Evolutionary conservation across 352 stramenopile genomes (phyloP).

Genomic region (Phytophthora multivora): DNA sequence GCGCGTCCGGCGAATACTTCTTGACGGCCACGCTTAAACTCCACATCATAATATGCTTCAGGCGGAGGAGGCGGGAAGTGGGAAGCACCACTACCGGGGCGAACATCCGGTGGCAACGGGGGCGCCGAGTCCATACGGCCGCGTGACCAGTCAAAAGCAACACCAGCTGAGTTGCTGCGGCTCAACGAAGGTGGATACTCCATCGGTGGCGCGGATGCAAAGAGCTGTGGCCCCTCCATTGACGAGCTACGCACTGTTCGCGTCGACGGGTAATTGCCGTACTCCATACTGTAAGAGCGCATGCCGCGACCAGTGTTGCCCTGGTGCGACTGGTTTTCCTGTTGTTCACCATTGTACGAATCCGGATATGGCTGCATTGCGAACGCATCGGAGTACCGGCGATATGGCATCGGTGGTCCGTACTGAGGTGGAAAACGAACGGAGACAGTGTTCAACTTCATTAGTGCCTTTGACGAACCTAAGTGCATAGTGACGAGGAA

Average conservation of each 20-base stretch:
- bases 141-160: slow-evolving; percentile 72
- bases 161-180: slow-evolving; percentile 63
- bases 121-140: slow-evolving; percentile 44
- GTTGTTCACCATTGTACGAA: slow-evolving; percentile 50
- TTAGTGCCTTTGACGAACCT: slow-evolving; percentile 5
- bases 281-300: slow-evolving; percentile 83
- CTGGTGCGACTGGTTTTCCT: slow-evolving; percentile 55
- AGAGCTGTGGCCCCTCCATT: slow-evolving; percentile 72
- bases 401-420: slow-evolving; percentile 59
- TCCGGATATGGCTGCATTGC: slow-evolving; percentile 65
- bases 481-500: background rate
- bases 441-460: background rate
- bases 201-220: slow-evolving; percentile 43
- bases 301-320: slow-evolving; percentile 54
- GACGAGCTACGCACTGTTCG: slow-evolving; percentile 75
- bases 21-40: slow-evolving; percentile 94
- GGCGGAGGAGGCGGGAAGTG: slow-evolving; percentile 66
- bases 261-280: slow-evolving; percentile 53
- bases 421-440: slow-evolving; percentile 30
- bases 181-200: slow-evolving; percentile 63
- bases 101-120: slow-evolving; percentile 66
- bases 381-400: slow-evolving; percentile 79
- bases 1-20: slow-evolving; percentile 91
- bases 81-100: slow-evolving; percentile 14
- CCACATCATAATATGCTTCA: slow-evolving; percentile 93